phyloP scores from a whole-genome alignment of 2,329 filamentous ascomycete genomes.

The Penicillium sp. region DNA sequence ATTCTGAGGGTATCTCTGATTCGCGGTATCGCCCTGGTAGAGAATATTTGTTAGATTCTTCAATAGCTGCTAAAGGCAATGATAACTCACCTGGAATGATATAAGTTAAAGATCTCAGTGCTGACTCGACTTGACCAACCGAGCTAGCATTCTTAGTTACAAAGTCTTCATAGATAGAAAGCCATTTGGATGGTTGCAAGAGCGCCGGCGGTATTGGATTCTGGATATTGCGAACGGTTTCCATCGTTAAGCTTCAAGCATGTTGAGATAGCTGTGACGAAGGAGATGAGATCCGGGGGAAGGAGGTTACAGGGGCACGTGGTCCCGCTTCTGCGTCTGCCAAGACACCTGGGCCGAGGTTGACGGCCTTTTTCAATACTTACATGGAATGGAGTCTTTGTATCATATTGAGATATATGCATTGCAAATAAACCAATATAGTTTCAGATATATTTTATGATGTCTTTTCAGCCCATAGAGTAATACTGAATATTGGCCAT shows the following conservation, averaged over 20 bases:
- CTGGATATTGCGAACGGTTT: constrained; percentile 29
- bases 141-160: constrained; percentile 93
- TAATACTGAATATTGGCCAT: not conserved
- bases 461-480: not conserved
- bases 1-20: constrained; percentile 92
- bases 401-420: not conserved
- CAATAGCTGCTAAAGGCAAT: not conserved
- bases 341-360: constrained; percentile 32
- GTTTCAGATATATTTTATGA: not conserved
- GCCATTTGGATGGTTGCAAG: constrained; percentile 40
- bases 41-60: not conserved
- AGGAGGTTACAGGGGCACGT: constrained; percentile 27
- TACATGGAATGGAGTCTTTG: not conserved
- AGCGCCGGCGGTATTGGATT: constrained; percentile 31
- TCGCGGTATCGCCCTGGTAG: constrained; percentile 54
- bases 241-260: constrained; percentile 28
- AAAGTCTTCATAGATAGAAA: constrained; percentile 61
- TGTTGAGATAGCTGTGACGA: constrained; percentile 7
- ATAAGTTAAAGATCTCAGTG: constrained; percentile 87
- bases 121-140: constrained; percentile 92
- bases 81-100: constrained; percentile 70
- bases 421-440: not conserved
- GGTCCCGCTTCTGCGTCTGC: constrained; percentile 19
- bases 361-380: not conserved
- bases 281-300: constrained; percentile 4